Conservation (phyloP, 225 moss, liverwort and hornwort species). For the Physcomitrellopsis africana region DNA sequence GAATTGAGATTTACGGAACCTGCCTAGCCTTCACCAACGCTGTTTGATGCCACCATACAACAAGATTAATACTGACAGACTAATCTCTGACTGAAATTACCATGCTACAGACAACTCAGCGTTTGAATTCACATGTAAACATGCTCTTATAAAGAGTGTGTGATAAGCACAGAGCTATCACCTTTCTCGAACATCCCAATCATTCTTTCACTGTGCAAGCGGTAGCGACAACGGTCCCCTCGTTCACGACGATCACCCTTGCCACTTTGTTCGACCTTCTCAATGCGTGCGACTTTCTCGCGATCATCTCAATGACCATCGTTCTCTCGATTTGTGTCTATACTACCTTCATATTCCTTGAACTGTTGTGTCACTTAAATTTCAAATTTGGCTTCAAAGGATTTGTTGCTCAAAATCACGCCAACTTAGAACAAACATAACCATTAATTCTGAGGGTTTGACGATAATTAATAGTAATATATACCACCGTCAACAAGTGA, state of each 20-base stretch:
- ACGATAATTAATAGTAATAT: neutral
- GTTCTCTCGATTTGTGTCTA: too few species aligned
- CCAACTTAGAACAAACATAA: neutral
- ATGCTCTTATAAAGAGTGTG: too few species aligned
- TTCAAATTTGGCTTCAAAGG: neutral
- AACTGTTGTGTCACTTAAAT: neutral
- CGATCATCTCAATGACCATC: slow-evolving; percentile 24
- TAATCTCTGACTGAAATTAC: neutral
- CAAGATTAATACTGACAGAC: neutral
- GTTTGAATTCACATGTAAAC: neutral
- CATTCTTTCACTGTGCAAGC: slow-evolving; percentile 21
- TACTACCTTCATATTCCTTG: neutral
- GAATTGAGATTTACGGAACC: neutral
- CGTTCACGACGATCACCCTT: slow-evolving; percentile 23
- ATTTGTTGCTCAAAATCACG: neutral
- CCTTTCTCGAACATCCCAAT: slow-evolving; percentile 26
- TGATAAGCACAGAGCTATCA: neutral
- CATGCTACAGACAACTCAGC: too few species aligned
- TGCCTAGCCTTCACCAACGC: neutral
- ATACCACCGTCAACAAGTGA: neutral
- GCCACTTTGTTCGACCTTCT: slow-evolving; percentile 5
- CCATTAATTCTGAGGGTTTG: neutral
- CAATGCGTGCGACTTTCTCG: slow-evolving; percentile 14
- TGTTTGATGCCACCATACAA: neutral
- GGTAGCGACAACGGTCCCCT: slow-evolving; percentile 26